Evolutionary conservation across 192 early-diverging fungal genomes (phyloP).

Genomic region (Gaertneriomyces semiglobifer): DNA sequence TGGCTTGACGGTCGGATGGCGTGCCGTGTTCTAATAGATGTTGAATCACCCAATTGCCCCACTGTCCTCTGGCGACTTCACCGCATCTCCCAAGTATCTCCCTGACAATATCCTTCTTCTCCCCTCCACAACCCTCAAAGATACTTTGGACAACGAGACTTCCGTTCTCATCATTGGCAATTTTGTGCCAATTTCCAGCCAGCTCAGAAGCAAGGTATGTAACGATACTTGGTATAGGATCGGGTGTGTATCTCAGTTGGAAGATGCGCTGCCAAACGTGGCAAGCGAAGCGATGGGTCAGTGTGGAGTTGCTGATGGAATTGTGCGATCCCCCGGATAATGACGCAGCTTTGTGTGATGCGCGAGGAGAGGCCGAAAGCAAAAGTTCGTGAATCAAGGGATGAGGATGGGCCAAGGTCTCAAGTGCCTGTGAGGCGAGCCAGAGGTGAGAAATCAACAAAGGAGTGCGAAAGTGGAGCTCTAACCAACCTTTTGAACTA

Average conservation of each 20-base stretch:
- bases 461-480: too few relatives aligned
- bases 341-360: too few relatives aligned
- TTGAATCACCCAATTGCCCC: slow-evolving; percentile 83
- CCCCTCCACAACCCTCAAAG: slow-evolving; percentile 68
- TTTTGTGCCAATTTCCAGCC: slow-evolving; percentile 58
- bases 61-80: slow-evolving; percentile 68
- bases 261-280: slow-evolving; percentile 81
- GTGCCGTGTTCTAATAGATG: slow-evolving; percentile 68
- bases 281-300: slow-evolving; percentile 72
- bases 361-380: too few relatives aligned
- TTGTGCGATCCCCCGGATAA: too few relatives aligned
- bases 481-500: slow-evolving; percentile 60
- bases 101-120: slow-evolving; percentile 63
- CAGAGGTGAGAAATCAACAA: too few relatives aligned
- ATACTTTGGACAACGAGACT: slow-evolving; percentile 74
- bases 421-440: too few relatives aligned
- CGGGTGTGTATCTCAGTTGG: slow-evolving; percentile 60
- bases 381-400: too few relatives aligned
- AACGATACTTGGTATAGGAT: slow-evolving; percentile 50
- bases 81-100: slow-evolving; percentile 61
- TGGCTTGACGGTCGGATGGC: slow-evolving; percentile 50
- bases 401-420: too few relatives aligned
- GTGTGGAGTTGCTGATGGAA: slow-evolving; percentile 33
- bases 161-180: slow-evolving; percentile 75
- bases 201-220: slow-evolving; percentile 57